A percentile compares a stretch with the other conserved stretches of the same genome.
Evolutionary conservation across 306 rosid genomes (phyloP).

Genomic region (Notholithocarpus densiflorus): DNA sequence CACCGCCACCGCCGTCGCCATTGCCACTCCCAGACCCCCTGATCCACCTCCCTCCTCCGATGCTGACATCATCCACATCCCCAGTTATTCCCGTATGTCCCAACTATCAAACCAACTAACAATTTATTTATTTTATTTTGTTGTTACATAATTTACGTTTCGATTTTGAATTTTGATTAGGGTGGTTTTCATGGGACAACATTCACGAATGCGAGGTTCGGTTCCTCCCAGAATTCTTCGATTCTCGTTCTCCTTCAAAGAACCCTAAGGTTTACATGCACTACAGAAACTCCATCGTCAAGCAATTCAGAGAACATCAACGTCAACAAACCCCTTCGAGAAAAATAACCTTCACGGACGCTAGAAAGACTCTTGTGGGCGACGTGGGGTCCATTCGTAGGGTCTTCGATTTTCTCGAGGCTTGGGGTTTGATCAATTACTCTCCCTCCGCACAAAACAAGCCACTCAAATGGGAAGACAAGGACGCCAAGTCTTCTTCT

Average conservation of each 20-base stretch:
- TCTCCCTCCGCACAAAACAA: constrained; percentile 51
- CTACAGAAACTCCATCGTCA: constrained; percentile 71
- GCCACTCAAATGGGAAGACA: constrained; percentile 87
- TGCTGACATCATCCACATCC: constrained; percentile 38
- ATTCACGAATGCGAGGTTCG: constrained; percentile 74
- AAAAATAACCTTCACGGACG: constrained; percentile 81
- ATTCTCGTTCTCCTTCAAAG: constrained; percentile 46
- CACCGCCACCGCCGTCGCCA: not conserved
- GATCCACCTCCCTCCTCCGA: constrained; percentile 28
- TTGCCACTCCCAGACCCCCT: constrained; percentile 2
- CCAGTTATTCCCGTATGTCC: constrained; percentile 64
- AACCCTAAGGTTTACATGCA: constrained; percentile 79
- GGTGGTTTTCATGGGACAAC: constrained; percentile 73
- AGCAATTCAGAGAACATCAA: constrained; percentile 47
- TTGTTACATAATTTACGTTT: not conserved
- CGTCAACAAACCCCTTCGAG: constrained; percentile 33
- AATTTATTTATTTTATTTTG: not conserved
- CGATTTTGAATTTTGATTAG: constrained; percentile 4
- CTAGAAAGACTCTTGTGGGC: constrained; percentile 74
- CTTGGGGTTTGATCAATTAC: constrained; percentile 87
- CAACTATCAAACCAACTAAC: too few relatives aligned
- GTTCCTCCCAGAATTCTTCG: constrained; percentile 77
- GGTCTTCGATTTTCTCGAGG: constrained; percentile 81
- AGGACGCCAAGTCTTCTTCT: constrained; percentile 43
- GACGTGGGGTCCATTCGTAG: constrained; percentile 86